Conservation (phyloP, 1,139 yeast genomes). For the Magnusiomyces paraingens region DNA sequence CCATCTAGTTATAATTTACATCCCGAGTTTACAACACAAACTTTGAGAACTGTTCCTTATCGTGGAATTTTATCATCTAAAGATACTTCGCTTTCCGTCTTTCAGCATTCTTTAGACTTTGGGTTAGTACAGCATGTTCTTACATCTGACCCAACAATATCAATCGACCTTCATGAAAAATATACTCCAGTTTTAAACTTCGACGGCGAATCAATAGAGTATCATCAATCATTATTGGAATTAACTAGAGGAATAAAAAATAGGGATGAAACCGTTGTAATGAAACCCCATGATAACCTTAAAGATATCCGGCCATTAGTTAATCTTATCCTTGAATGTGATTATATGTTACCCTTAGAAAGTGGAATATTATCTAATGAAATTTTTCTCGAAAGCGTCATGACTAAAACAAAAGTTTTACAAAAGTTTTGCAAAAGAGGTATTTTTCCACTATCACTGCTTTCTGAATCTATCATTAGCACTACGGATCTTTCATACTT, state of each 20-base stretch:
- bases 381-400: background rate
- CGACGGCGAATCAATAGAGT: background rate
- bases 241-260: background rate
- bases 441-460: too few relatives aligned
- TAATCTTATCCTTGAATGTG: background rate
- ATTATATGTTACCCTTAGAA: background rate
- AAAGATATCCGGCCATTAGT: background rate
- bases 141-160: background rate
- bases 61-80: too few relatives aligned
- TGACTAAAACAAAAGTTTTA: background rate
- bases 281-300: background rate
- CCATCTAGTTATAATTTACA: background rate
- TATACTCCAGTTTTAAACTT: background rate
- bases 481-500: too few relatives aligned
- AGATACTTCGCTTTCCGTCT: background rate
- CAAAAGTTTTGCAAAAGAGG: background rate
- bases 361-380: background rate
- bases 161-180: background rate
- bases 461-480: too few relatives aligned
- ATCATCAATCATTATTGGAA: background rate
- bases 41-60: background rate
- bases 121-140: constrained; percentile 6
- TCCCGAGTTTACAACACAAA: constrained; percentile 1
- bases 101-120: constrained; percentile 1
- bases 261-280: background rate